phyloP scores from a whole-genome alignment of 2,329 filamentous ascomycete species.

The Zarea fungicola region DNA sequence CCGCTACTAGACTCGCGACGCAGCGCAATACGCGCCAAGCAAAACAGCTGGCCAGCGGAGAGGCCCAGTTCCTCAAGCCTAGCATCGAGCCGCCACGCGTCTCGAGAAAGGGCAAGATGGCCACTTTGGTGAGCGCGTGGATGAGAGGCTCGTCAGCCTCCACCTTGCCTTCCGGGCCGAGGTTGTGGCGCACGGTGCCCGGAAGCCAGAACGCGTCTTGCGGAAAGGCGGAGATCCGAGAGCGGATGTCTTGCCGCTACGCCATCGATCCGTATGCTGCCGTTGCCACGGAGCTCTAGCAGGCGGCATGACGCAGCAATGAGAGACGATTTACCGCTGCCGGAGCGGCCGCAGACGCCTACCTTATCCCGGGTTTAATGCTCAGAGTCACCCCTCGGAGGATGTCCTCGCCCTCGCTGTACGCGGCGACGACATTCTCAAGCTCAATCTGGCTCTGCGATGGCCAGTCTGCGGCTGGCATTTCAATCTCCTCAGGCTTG shows the following conservation, averaged over 20 bases:
- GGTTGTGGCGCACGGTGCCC: slow-evolving; percentile 42
- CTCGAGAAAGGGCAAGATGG: slow-evolving; percentile 35
- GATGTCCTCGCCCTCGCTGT: slow-evolving; percentile 15
- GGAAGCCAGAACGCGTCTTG: slow-evolving; percentile 44
- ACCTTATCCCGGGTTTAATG: slow-evolving; percentile 36
- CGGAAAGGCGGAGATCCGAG: slow-evolving; percentile 39
- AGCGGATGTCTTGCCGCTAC: slow-evolving; percentile 38
- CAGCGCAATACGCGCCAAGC: slow-evolving; percentile 41
- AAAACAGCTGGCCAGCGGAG: slow-evolving; percentile 42
- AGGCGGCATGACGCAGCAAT: slow-evolving; percentile 44
- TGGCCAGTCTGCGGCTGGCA: slow-evolving; percentile 23
- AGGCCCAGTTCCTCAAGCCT: slow-evolving; percentile 28
- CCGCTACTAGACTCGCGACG: slow-evolving; percentile 15
- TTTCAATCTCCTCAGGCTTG: slow-evolving; percentile 2
- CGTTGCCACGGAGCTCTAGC: slow-evolving; percentile 32
- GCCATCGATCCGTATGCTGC: slow-evolving; percentile 38
- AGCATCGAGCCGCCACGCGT: slow-evolving; percentile 32
- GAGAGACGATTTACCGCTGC: slow-evolving; percentile 48
- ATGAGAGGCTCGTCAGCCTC: slow-evolving; percentile 34
- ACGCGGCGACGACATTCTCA: slow-evolving; percentile 22
- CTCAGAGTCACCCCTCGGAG: slow-evolving; percentile 17
- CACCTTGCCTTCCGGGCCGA: slow-evolving; percentile 33
- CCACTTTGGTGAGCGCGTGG: slow-evolving; percentile 36
- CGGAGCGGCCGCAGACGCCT: slow-evolving; percentile 46
- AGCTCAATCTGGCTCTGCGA: slow-evolving; percentile 22